Evolutionary conservation across 2,329 filamentous ascomycete species (phyloP).

Genomic region (Achaetomium macrosporum): DNA sequence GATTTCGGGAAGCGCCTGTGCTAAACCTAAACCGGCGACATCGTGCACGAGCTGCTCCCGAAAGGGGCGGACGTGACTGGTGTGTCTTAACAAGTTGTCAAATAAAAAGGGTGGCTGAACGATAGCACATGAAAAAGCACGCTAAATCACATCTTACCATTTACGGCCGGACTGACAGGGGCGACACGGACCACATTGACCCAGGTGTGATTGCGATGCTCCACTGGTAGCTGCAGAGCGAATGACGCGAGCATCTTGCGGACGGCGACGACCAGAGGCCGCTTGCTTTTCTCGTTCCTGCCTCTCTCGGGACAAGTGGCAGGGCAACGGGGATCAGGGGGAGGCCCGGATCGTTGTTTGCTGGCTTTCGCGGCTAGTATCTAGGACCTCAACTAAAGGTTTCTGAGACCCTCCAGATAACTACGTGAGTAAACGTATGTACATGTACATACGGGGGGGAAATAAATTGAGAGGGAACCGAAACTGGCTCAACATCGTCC

Average conservation of each 20-base stretch:
- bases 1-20: constrained; percentile 17
- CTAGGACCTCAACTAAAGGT: no score
- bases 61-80: not conserved
- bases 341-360: no score
- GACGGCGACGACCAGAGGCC: not conserved
- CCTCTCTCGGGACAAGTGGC: not conserved
- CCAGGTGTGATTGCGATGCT: constrained; percentile 8
- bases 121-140: constrained; percentile 4
- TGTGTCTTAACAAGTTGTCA: not conserved
- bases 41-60: constrained; percentile 3
- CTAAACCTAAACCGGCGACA: constrained; percentile 14
- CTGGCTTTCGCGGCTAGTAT: no score
- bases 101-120: constrained; percentile 1
- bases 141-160: constrained; percentile 7
- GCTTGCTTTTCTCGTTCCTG: not conserved
- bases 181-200: constrained; percentile 5
- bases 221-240: constrained; percentile 2
- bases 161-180: not conserved
- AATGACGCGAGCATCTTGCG: constrained; percentile 9
- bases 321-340: not conserved
- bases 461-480: no score
- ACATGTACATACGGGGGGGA: no score
- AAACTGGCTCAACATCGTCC: no score
- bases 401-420: no score
- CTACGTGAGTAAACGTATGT: no score